Conservation (phyloP, 495 filamentous ascomycete genomes). For the Lasiosphaeriaceae sp. region DNA sequence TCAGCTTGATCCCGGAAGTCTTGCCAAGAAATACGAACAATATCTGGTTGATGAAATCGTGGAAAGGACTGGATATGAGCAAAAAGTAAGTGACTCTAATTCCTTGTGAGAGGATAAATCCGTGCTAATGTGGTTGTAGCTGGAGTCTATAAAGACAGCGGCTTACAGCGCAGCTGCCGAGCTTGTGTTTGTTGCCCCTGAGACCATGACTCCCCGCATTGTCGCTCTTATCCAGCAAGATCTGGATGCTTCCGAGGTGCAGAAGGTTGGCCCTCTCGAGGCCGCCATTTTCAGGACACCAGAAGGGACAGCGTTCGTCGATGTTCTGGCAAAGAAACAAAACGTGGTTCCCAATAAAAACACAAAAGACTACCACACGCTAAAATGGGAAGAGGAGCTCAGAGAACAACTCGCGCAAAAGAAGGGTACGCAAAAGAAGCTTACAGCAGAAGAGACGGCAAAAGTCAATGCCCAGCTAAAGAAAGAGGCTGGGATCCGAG, state of each 20-base stretch:
- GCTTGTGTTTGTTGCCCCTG: conserved; percentile 88
- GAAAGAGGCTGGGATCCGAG: conserved; percentile 78
- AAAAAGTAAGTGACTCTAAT: conserved; percentile 40
- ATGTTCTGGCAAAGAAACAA: conserved; percentile 81
- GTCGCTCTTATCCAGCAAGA: conserved; percentile 68
- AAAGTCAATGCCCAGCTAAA: conserved; percentile 88
- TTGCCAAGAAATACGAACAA: conserved; percentile 55
- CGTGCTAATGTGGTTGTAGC: conserved; percentile 25
- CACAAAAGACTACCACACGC: conserved; percentile 83
- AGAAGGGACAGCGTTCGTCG: conserved; percentile 81
- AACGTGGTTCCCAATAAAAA: conserved; percentile 70
- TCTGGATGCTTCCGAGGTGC: conserved; percentile 61
- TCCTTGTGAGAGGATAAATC: not conserved
- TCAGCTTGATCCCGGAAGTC: conserved; percentile 73
- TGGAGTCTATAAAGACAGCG: conserved; percentile 54
- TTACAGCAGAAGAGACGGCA: conserved; percentile 78
- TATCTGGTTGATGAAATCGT: conserved; percentile 46
- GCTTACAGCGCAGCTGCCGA: conserved; percentile 80
- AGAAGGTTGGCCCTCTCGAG: conserved; percentile 74
- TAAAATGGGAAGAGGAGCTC: conserved; percentile 98
- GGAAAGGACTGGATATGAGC: conserved; percentile 40
- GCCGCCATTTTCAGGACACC: conserved; percentile 86
- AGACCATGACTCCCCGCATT: conserved; percentile 69
- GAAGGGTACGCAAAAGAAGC: conserved; percentile 86
- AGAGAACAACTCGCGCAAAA: conserved; percentile 82